phyloP scores from a whole-genome alignment of 2,329 filamentous ascomycete species.

The Helminthosporium solani region DNA sequence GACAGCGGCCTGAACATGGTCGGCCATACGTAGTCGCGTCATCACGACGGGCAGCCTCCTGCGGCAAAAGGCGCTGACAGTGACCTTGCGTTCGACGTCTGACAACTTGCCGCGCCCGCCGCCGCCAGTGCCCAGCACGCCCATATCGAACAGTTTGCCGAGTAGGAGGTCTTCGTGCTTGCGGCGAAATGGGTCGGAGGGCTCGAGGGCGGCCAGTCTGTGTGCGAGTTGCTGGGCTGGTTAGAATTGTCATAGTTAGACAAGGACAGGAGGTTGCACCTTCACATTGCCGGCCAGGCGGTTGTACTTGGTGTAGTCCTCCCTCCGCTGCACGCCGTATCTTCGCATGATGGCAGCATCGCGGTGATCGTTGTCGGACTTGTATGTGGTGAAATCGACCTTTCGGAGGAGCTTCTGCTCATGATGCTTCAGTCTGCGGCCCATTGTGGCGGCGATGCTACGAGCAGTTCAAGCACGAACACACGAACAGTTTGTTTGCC shows the following conservation, averaged over 20 bases:
- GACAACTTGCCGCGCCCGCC: conserved; percentile 57
- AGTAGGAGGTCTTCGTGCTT: conserved; percentile 86
- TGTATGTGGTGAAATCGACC: conserved; percentile 1
- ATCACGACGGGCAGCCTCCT: conserved; percentile 85
- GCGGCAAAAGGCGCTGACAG: conserved; percentile 84
- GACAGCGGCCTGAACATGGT: conserved; percentile 76
- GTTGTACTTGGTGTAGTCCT: conserved; percentile 69
- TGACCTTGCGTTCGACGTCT: conserved; percentile 80
- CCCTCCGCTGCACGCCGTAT: conserved; percentile 81
- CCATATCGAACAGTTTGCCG: conserved; percentile 91
- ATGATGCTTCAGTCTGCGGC: conserved; percentile 88
- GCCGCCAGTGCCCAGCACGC: conserved; percentile 72
- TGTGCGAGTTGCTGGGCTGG: conserved; percentile 70
- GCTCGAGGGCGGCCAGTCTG: conserved; percentile 75
- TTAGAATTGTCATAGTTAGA: no score
- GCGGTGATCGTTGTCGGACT: conserved; percentile 82
- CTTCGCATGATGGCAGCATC: conserved; percentile 76
- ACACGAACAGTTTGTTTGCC: no score
- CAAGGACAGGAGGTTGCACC: no score
- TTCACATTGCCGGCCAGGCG: conserved; percentile 63
- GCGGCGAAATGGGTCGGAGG: conserved; percentile 73
- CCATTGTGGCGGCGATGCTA: conserved; percentile 58
- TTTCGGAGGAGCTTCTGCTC: conserved; percentile 81
- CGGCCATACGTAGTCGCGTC: conserved; percentile 87
- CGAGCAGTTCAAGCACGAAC: neutral